Evolutionary conservation across 257 asterid genomes (phyloP), one percentile per base, ranked within the genome.

Genomic region (Phtheirospermum japonicum): DNA sequence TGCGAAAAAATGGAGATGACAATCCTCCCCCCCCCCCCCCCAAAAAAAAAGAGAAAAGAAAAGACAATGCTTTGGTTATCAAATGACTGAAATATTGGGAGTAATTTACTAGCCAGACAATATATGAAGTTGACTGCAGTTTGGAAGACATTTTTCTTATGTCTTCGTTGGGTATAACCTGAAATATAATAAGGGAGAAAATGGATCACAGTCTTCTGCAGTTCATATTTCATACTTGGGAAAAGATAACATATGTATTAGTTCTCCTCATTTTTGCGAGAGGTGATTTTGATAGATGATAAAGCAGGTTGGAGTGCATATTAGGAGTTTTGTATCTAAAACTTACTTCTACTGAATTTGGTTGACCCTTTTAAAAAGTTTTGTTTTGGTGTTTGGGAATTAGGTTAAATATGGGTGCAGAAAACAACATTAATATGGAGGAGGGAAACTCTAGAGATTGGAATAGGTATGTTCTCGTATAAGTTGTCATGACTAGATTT

Each of bases 391-490:
- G 18, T 59, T 34, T 28, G 69, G 71, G 20, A 6, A 19, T 63
- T 28, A 68, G 82, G 73, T 79, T 70, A 45, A 71, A 54, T 46
- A 88, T 83, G 94, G 92, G 85, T 26, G 79, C 48, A 40, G 72
- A 76, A 66, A 88, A 81, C 72, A 65, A 65, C 60, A 51, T 71
- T 59, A 86, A 81, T 55, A 62, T 73, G 84, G 92, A 83, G 69
- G 94, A 88, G 74, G 96, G 89, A 78, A n/a, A 78, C 82, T 55
- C 80, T 88, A 67, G 92, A 88, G 81, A 79, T 88, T 74, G 96
- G 96, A 46, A 88, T 88, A 83, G 96, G 95, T 85, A 75, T 39
- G 46, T 59, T 76, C 28, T 56, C 65, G 5, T 30, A n/a, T 12
- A 42, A 42, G 16, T 42, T 42, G 3, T 42, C 18, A 10, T 4